These are phyloP conservation scores for Sicyos edulis DNA, from an alignment of 306 rosid genomes.

Conservation along the genomic window DNA sequence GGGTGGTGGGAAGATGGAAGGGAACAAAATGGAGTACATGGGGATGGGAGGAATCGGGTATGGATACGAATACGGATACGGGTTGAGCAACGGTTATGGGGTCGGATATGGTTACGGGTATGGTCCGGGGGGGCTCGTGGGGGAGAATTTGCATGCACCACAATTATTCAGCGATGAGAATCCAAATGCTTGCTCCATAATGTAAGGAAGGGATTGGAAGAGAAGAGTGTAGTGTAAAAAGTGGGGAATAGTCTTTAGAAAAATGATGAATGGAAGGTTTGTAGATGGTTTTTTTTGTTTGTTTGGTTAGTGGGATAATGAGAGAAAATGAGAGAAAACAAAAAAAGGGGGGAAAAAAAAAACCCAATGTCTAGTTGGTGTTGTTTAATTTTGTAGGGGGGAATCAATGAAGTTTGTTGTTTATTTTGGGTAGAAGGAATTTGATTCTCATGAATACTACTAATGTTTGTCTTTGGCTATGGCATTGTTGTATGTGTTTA, in stretches of 20 bases:
- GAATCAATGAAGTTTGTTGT: background rate
- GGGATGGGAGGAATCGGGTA: slow-evolving; percentile 15
- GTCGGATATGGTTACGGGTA: slow-evolving; percentile 22
- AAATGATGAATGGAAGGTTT: background rate
- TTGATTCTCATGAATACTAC: background rate
- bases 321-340: background rate
- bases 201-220: slow-evolving; percentile 37
- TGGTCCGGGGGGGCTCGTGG: slow-evolving; percentile 30
- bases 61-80: slow-evolving; percentile 24
- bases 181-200: slow-evolving; percentile 69
- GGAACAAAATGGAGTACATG: slow-evolving; percentile 26
- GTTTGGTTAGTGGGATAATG: slow-evolving; percentile 5
- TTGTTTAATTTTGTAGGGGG: slow-evolving; percentile 15
- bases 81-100: slow-evolving; percentile 17
- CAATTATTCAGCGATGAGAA: slow-evolving; percentile 76
- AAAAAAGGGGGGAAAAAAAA: background rate
- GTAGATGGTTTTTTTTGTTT: background rate
- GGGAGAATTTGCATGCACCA: slow-evolving; percentile 40
- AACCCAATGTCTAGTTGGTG: slow-evolving; percentile 23
- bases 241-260: background rate
- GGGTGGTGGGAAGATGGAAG: slow-evolving; percentile 27
- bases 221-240: slow-evolving; percentile 20
- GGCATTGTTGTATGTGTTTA: background rate
- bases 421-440: background rate
- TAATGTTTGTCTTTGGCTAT: background rate